phyloP scores from a whole-genome alignment of 768 basidiomycete species.

The Dentipellis fragilis region DNA sequence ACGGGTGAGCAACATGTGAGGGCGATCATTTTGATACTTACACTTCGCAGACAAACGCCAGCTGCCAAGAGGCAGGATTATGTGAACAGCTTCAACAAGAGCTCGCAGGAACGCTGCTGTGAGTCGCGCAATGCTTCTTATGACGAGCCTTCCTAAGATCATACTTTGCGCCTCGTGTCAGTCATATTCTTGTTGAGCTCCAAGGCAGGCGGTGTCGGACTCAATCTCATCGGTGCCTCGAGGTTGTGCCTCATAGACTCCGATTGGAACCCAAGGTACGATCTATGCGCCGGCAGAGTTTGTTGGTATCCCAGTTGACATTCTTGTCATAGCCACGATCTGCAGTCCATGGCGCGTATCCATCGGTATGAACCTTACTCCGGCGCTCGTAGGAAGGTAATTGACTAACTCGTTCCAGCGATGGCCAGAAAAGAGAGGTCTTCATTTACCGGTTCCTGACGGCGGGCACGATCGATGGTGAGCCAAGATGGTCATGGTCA shows the following conservation, averaged over 20 bases:
- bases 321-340: conserved; percentile 54
- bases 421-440: conserved; percentile 89
- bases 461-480: conserved; percentile 84
- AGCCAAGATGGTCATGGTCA: background rate
- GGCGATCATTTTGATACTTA: background rate
- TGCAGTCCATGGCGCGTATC: conserved; percentile 96
- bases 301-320: background rate
- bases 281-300: background rate
- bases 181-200: conserved; percentile 89
- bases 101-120: conserved; percentile 65
- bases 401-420: conserved; percentile 33
- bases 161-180: conserved; percentile 19
- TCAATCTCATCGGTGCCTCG: conserved; percentile 89
- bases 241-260: conserved; percentile 80
- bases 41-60: conserved; percentile 51
- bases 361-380: conserved; percentile 49
- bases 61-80: conserved; percentile 72
- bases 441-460: conserved; percentile 85
- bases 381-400: conserved; percentile 4
- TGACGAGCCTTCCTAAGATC: background rate
- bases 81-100: conserved; percentile 83
- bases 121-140: conserved; percentile 18
- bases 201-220: conserved; percentile 91
- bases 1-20: conserved; percentile 47
- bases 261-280: conserved; percentile 88